Evolutionary conservation across 208 protist species (phyloP).

Genomic region (Paratrypanosoma confusum): DNA sequence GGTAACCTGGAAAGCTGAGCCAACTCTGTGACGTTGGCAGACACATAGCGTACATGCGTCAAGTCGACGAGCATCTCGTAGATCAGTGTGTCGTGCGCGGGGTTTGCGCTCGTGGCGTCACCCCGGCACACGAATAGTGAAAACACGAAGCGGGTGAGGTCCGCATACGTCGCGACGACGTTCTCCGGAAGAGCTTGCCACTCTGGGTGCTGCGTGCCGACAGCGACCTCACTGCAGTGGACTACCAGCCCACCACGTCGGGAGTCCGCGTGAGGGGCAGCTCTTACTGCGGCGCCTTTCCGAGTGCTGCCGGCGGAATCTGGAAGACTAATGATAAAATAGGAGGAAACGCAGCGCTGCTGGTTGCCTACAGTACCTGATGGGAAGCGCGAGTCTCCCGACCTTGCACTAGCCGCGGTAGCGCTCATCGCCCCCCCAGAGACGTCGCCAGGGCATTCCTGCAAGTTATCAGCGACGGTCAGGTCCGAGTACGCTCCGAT

Average conservation of each 20-base stretch:
- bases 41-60: slow-evolving; percentile 27
- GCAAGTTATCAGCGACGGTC: no score
- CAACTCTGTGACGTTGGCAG: slow-evolving; percentile 24
- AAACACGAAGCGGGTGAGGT: slow-evolving; percentile 14
- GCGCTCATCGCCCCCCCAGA: not conserved
- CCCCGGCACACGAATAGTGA: slow-evolving; percentile 22
- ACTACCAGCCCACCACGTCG: slow-evolving; percentile 1
- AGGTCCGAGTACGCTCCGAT: no score
- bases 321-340: slow-evolving; percentile 13
- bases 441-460: no score
- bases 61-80: slow-evolving; percentile 26
- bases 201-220: slow-evolving; percentile 25
- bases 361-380: no score
- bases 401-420: not conserved
- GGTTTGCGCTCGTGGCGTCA: slow-evolving; percentile 2
- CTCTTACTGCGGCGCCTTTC: not conserved
- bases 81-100: slow-evolving; percentile 13
- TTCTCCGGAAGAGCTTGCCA: slow-evolving; percentile 21
- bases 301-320: not conserved
- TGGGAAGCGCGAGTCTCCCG: not conserved
- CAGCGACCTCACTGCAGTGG: slow-evolving; percentile 27
- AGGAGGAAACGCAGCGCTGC: slow-evolving; percentile 14
- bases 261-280: not conserved
- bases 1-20: slow-evolving; percentile 18
- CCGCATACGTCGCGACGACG: not conserved